These are phyloP conservation scores for Xerocomellus amylosporus DNA, from an alignment of 768 basidiomycete species.

Conservation along the genomic window DNA sequence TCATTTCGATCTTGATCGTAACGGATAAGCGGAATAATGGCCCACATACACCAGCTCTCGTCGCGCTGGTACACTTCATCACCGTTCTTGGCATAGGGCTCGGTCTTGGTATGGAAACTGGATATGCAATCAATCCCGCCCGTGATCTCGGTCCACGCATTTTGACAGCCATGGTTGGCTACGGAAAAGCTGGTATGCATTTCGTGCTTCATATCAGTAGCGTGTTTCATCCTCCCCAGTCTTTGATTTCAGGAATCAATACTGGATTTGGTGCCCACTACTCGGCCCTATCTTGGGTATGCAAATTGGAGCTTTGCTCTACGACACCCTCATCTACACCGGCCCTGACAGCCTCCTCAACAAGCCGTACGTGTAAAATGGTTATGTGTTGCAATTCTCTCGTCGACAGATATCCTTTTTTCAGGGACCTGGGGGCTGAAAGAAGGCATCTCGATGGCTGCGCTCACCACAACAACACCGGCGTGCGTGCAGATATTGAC, in stretches of 20 bases:
- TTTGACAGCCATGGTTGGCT: constrained; percentile 72
- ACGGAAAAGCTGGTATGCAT: constrained; percentile 48
- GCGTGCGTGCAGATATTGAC: background rate
- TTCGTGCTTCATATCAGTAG: background rate
- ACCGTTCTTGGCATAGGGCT: constrained; percentile 57
- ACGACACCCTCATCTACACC: constrained; percentile 57
- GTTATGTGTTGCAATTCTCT: background rate
- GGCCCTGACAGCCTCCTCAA: constrained; percentile 56
- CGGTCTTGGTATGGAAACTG: constrained; percentile 62
- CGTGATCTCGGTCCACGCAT: constrained; percentile 71
- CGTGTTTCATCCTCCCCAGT: constrained; percentile 8
- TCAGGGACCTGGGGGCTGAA: constrained; percentile 12
- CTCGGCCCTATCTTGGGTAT: constrained; percentile 60
- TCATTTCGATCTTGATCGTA: constrained; percentile 51
- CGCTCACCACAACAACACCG: background rate
- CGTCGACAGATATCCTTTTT: background rate
- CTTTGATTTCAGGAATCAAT: constrained; percentile 46
- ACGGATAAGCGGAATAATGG: constrained; percentile 57
- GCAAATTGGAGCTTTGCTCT: constrained; percentile 50
- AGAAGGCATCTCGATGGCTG: constrained; percentile 19
- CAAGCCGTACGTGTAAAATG: constrained; percentile 40
- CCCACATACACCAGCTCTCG: constrained; percentile 47
- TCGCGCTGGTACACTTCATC: constrained; percentile 56
- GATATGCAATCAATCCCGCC: constrained; percentile 66
- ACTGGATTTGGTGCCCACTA: constrained; percentile 72